Evolutionary conservation across 345 rosid genomes (phyloP).

Genomic region (Eucalyptus regnans): DNA sequence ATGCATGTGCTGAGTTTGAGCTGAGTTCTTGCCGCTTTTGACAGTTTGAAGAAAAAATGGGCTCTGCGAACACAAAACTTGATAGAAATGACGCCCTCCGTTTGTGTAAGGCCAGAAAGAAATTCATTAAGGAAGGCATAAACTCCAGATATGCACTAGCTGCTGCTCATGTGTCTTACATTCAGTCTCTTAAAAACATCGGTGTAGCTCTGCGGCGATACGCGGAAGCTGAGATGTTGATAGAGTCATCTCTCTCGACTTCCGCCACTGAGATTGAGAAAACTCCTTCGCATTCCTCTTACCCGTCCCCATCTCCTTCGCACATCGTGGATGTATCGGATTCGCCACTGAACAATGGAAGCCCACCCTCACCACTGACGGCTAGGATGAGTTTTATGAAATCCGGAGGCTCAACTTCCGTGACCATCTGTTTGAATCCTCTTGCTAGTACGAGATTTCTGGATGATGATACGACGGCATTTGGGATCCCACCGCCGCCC

Average conservation of each 20-base stretch:
- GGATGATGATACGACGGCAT: constrained; percentile 20
- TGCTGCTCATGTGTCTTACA: constrained; percentile 87
- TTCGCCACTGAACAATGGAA: constrained; percentile 51
- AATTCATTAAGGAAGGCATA: constrained; percentile 64
- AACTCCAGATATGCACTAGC: constrained; percentile 75
- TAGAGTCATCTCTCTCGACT: constrained; percentile 52
- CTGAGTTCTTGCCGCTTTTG: constrained; percentile 1
- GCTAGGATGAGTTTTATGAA: constrained; percentile 44
- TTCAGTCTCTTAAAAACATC: constrained; percentile 56
- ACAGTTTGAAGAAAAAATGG: constrained; percentile 30
- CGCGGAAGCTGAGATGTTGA: constrained; percentile 57
- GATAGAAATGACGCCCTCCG: constrained; percentile 49
- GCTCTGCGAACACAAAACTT: constrained; percentile 57
- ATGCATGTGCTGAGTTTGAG: not conserved
- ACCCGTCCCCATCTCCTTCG: constrained; percentile 60
- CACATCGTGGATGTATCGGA: constrained; percentile 36
- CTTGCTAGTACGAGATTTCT: constrained; percentile 2
- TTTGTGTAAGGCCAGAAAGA: constrained; percentile 65
- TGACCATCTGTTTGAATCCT: constrained; percentile 51
- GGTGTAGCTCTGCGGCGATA: constrained; percentile 71
- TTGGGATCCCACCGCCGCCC: constrained; percentile 39
- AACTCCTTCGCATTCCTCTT: constrained; percentile 71
- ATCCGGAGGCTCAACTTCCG: constrained; percentile 19
- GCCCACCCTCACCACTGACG: constrained; percentile 11
- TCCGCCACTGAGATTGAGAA: constrained; percentile 72